phyloP scores from a whole-genome alignment of 768 basidiomycete genomes.

The Leccinellum albellum region DNA sequence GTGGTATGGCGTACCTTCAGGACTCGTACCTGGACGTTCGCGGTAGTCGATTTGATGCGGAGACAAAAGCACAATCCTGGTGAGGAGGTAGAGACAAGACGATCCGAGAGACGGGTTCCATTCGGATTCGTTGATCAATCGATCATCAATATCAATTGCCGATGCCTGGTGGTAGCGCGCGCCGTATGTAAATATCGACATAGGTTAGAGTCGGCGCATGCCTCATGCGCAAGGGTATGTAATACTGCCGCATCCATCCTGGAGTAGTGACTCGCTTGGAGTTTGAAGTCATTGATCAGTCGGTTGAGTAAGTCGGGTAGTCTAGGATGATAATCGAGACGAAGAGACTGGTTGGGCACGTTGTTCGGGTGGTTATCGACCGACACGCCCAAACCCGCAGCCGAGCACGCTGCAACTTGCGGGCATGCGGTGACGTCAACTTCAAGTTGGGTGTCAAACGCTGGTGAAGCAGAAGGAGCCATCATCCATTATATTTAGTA shows the following conservation, averaged over 20 bases:
- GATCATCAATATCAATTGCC: neutral
- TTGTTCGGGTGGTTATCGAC: neutral
- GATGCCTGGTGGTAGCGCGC: neutral
- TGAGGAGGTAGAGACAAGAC: too few relatives aligned
- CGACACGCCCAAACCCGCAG: neutral
- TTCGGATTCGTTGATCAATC: neutral
- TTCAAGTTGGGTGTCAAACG: neutral
- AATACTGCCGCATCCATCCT: too few relatives aligned
- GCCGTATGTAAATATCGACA: too few relatives aligned
- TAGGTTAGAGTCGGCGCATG: neutral
- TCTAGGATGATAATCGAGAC: slow-evolving; percentile 14
- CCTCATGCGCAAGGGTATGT: too few relatives aligned
- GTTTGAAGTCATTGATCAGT: too few relatives aligned
- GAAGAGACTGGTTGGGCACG: slow-evolving; percentile 27
- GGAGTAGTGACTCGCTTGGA: too few relatives aligned
- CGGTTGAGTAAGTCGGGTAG: neutral
- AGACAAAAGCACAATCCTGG: neutral
- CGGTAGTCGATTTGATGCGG: neutral
- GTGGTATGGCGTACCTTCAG: too few relatives aligned
- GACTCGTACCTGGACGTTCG: neutral
- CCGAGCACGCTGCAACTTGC: neutral
- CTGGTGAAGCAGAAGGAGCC: neutral
- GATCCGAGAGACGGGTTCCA: too few relatives aligned
- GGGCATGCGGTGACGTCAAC: neutral
- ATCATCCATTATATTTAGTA: neutral